A percentile compares a stretch with the other conserved stretches of the same genome.
These are phyloP conservation scores for Penicillium daleae DNA, from an alignment of 495 filamentous ascomycete species.

Conservation along the genomic window DNA sequence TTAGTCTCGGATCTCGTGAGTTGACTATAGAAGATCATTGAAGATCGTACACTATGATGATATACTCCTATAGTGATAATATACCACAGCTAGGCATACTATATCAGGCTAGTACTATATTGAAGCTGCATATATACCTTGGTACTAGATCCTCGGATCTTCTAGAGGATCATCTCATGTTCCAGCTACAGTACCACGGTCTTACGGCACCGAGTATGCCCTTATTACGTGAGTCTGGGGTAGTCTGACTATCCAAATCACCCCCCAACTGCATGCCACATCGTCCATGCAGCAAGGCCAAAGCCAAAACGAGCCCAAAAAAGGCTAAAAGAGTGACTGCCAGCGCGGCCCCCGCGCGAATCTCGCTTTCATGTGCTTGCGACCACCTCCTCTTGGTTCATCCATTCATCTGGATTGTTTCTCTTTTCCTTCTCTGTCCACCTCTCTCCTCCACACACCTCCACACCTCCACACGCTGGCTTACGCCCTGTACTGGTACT, in stretches of 20 bases:
- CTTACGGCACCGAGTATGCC: too few species aligned
- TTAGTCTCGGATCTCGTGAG: not conserved
- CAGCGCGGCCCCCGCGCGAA: slow-evolving; percentile 4
- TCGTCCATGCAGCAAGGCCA: not conserved
- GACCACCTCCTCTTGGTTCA: not conserved
- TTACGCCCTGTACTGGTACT: not conserved
- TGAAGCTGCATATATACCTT: too few species aligned
- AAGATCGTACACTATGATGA: not conserved
- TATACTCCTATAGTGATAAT: not conserved
- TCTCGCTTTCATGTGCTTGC: slow-evolving; percentile 4
- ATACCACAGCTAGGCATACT: not conserved
- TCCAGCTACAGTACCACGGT: too few species aligned
- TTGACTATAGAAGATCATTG: not conserved
- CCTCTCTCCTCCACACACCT: not conserved
- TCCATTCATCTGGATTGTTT: not conserved
- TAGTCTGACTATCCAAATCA: not conserved
- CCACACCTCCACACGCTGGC: not conserved
- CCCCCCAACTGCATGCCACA: not conserved
- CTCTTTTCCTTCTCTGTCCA: not conserved
- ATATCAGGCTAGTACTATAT: too few species aligned
- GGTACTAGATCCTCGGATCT: not conserved
- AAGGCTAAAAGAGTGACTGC: not conserved
- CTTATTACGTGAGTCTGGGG: not conserved
- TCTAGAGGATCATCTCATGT: not conserved
- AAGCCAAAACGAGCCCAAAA: not conserved